Conservation (phyloP, 1,284 basidiomycete species). For the Fistulina hepatica region DNA sequence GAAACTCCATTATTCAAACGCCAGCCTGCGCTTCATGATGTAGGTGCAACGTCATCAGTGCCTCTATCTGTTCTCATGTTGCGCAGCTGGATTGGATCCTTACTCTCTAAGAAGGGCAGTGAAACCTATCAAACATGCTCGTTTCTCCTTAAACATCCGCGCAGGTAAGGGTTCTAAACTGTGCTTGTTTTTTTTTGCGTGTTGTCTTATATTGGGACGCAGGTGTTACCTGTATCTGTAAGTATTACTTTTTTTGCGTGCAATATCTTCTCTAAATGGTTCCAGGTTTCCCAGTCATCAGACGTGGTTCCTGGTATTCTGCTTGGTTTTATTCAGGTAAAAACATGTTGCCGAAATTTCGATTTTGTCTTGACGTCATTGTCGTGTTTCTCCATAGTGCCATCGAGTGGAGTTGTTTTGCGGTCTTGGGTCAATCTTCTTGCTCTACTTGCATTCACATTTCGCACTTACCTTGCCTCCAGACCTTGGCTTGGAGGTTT, state of each 20-base stretch:
- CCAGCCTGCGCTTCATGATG: slow-evolving; percentile 32
- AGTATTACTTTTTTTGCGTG: slow-evolving; percentile 8
- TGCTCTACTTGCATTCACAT: no score
- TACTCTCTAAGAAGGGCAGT: slow-evolving; percentile 36
- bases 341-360: slow-evolving; percentile 19
- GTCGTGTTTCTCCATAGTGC: slow-evolving; percentile 28
- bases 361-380: slow-evolving; percentile 4
- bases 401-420: slow-evolving; percentile 44
- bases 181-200: neutral
- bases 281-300: slow-evolving; percentile 63
- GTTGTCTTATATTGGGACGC: neutral
- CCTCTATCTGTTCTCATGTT: slow-evolving; percentile 1
- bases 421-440: slow-evolving; percentile 32
- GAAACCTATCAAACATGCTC: slow-evolving; percentile 50
- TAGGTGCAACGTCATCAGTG: slow-evolving; percentile 13
- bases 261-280: neutral
- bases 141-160: slow-evolving; percentile 76
- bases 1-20: no score
- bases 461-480: neutral
- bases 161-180: slow-evolving; percentile 29
- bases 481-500: slow-evolving; percentile 32
- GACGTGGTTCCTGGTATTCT: slow-evolving; percentile 67
- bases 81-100: slow-evolving; percentile 37
- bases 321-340: slow-evolving; percentile 35
- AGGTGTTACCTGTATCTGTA: slow-evolving; percentile 76